These are phyloP conservation scores for Leccinum pachyderme DNA, from an alignment of 1,284 basidiomycete species.

Conservation along the genomic window DNA sequence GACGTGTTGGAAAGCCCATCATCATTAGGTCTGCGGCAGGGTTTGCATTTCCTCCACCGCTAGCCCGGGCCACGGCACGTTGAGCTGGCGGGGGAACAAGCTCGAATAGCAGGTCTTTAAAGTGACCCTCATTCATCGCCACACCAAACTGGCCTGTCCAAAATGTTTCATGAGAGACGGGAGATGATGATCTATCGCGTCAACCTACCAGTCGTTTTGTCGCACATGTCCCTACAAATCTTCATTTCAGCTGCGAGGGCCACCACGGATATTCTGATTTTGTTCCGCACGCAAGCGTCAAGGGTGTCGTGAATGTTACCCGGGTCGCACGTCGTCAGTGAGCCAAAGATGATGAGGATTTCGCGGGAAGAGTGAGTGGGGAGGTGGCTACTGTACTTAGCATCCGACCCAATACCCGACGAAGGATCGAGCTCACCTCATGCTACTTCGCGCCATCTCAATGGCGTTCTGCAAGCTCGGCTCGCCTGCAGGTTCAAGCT, in stretches of 20 bases:
- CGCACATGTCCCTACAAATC: conserved; percentile 88
- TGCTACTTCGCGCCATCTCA: conserved; percentile 89
- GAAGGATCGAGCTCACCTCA: conserved; percentile 58
- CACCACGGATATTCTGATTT: conserved; percentile 90
- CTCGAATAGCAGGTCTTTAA: conserved; percentile 93
- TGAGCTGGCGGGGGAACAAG: conserved; percentile 94
- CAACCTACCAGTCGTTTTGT: conserved; percentile 79
- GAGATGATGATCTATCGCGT: neutral
- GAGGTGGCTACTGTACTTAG: conserved; percentile 65
- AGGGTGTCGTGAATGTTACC: conserved; percentile 95
- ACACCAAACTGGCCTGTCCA: conserved; percentile 86
- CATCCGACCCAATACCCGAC: neutral
- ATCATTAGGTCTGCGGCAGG: conserved; percentile 90
- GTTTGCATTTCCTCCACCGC: conserved; percentile 47
- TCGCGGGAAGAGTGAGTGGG: conserved; percentile 95
- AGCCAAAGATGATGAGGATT: conserved; percentile 91
- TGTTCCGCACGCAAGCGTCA: conserved; percentile 74
- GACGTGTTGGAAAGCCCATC: conserved; percentile 96
- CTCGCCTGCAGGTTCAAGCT: conserved; percentile 87
- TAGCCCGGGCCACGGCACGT: conserved; percentile 55
- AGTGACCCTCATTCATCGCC: conserved; percentile 95
- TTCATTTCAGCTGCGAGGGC: conserved; percentile 97
- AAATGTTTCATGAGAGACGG: conserved; percentile 9
- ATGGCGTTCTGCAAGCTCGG: conserved; percentile 96
- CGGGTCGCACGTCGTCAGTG: conserved; percentile 94